Percentiles rank a stretch among this genome's conserved stretches.
These are phyloP conservation scores for Metschnikowia drakensbergensis DNA, from an alignment of 805 yeast species.

Conservation along the genomic window DNA sequence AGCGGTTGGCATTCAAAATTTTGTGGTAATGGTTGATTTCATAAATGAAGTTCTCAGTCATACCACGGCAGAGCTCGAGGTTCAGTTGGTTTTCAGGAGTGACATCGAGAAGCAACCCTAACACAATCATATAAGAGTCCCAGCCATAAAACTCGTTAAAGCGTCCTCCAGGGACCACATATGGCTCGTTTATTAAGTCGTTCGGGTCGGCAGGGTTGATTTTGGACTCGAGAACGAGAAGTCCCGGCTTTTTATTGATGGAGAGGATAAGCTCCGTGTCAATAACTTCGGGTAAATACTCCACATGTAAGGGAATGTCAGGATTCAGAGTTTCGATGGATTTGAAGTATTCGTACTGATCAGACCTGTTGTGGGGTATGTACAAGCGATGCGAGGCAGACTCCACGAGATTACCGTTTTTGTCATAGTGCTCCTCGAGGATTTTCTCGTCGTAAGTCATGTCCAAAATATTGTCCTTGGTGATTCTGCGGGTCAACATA, in stretches of 20 bases:
- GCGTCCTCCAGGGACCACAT: slow-evolving; percentile 96
- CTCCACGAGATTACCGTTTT: slow-evolving; percentile 24
- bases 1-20: slow-evolving; percentile 88
- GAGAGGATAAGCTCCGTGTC: slow-evolving; percentile 77
- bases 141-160: slow-evolving; percentile 96
- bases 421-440: slow-evolving; percentile 42
- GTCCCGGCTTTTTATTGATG: slow-evolving; percentile 78
- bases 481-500: slow-evolving; percentile 66
- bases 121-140: slow-evolving; percentile 92
- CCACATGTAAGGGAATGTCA: slow-evolving; percentile 61
- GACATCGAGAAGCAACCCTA: slow-evolving; percentile 69
- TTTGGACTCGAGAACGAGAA: slow-evolving; percentile 74
- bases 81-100: slow-evolving; percentile 36
- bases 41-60: slow-evolving; percentile 88
- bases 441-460: slow-evolving; percentile 82
- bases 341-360: slow-evolving; percentile 67
- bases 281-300: slow-evolving; percentile 67
- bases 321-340: slow-evolving; percentile 54
- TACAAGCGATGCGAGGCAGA: slow-evolving; percentile 70
- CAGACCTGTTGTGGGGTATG: slow-evolving; percentile 63
- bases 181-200: slow-evolving; percentile 66
- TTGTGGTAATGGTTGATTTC: slow-evolving; percentile 90
- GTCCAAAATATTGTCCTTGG: slow-evolving; percentile 53
- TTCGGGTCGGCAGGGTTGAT: slow-evolving; percentile 51
- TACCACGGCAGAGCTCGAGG: slow-evolving; percentile 73